Conservation (phyloP, 148 eudicot genomes). For the Rhododendron mucronatum region DNA sequence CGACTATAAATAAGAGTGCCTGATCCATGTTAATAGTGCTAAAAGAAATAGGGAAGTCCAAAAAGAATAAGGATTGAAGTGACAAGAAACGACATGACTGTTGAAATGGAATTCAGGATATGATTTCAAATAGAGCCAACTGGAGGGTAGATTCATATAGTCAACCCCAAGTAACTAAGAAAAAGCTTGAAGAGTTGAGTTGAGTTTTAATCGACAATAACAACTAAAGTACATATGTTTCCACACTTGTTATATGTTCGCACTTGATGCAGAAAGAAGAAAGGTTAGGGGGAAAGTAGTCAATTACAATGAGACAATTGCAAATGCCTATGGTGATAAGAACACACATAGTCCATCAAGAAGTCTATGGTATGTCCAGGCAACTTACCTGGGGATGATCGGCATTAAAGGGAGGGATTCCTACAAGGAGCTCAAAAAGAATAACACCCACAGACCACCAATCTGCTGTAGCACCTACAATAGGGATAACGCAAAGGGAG, state of each 20-base stretch:
- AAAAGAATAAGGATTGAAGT: background rate
- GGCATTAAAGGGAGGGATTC: slow-evolving; percentile 97
- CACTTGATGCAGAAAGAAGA: background rate
- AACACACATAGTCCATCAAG: background rate
- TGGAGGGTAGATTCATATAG: background rate
- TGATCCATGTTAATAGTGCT: background rate
- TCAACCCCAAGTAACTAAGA: background rate
- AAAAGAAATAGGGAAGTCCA: background rate
- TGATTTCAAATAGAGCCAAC: background rate
- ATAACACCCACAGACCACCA: slow-evolving; percentile 99
- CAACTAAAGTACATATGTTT: background rate
- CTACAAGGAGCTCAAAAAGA: slow-evolving; percentile 92
- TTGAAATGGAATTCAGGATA: background rate
- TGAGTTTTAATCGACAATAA: background rate
- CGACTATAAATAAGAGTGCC: background rate
- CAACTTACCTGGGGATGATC: slow-evolving; percentile 79
- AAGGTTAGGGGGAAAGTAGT: background rate
- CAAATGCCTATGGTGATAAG: background rate
- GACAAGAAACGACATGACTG: background rate
- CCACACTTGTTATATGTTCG: background rate
- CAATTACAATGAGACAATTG: background rate
- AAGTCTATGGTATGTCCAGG: background rate
- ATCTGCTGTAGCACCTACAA: slow-evolving; percentile 88
- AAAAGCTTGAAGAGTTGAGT: background rate
- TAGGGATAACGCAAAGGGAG: slow-evolving; percentile 11